Evolutionary conservation across 202 grass and related monocot species (phyloP).

Genomic region (Zoysia matrella): DNA sequence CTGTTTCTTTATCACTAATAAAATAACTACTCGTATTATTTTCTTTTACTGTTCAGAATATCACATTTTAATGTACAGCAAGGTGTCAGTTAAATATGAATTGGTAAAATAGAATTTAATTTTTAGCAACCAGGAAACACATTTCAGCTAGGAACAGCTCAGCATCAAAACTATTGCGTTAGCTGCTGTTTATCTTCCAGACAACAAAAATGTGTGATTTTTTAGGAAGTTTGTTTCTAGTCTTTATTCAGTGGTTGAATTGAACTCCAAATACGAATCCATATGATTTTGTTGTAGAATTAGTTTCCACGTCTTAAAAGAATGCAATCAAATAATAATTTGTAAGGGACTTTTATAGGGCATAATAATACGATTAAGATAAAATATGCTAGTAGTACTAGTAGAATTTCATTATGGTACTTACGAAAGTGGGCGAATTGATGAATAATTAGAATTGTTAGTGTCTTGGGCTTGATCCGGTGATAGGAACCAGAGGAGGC

Average conservation of each 20-base stretch:
- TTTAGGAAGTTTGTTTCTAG: not conserved
- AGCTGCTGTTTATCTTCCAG: not conserved
- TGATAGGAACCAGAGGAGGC: no score
- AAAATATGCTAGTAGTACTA: no score
- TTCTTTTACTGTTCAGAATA: constrained; percentile 4
- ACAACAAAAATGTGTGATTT: not conserved
- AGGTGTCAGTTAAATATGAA: not conserved
- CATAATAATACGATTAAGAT: no score
- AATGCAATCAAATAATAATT: no score
- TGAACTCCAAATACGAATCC: not conserved
- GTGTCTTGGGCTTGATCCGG: no score
- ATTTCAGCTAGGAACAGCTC: not conserved
- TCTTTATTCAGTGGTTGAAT: not conserved
- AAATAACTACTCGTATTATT: no score
- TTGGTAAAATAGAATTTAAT: constrained; percentile 15
- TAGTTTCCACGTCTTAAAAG: no score
- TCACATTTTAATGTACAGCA: not conserved
- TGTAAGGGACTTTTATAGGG: no score
- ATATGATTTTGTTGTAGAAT: not conserved
- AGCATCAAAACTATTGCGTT: no score
- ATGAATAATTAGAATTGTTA: no score
- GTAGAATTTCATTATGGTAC: no score
- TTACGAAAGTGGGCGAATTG: no score
- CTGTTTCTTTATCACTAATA: not conserved
- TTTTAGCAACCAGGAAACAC: not conserved